Base-by-base conservation (phyloP, 192 early-diverging fungal genomes). In the Podochytrium sp. region DNA sequence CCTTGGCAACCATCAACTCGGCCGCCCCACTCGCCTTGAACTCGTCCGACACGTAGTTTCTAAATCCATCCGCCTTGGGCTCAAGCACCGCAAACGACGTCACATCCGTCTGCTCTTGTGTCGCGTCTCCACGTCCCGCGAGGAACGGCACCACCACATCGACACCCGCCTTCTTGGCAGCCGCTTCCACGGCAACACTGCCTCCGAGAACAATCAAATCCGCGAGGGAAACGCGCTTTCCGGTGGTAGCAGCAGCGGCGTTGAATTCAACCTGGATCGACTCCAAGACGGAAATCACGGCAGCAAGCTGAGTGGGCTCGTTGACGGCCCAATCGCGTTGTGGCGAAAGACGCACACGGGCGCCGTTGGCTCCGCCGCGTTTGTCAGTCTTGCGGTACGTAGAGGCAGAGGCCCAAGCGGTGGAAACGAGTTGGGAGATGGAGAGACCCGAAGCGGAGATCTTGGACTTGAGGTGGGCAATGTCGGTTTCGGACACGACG, bases 231-330 rank as follows among this genome's bases (percentile, higher is more conserved):
- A 96, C 90, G 1, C 35, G 30, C 68, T 86, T 77, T 29, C 89
- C 87, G 84, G 92, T 86, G n/a, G n/a, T n/a, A 80, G 91, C 66
- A 53, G 43, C 29, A 34, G 66, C n/a, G 18, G 39, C 50, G 66
- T 68, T 68, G 38, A 68, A 68, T 14, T 51, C 49, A 38, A 6
- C 0, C 27, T 68, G 66, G 27, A 68, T 90, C 52, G 82, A 70
- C 82, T 96, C 94, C 75, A 96, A 79, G 18, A 79, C 72, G 78
- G 90, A 85, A 40, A 96, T 83, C 71, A 90, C 85, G 50, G 83
- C 83, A 57, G 90, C 87, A 34, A 92, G 91, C 55, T 83, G 75
- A 27, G 12, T 7, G 84, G 84, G 50, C 91, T 81, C 80, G 71
- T 94, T 95, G 71, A 90, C 93, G 43, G 81, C 88, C 72, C 93